Base-by-base conservation (phyloP, 306 rosid species). In the Cicer chorassanicum region DNA sequence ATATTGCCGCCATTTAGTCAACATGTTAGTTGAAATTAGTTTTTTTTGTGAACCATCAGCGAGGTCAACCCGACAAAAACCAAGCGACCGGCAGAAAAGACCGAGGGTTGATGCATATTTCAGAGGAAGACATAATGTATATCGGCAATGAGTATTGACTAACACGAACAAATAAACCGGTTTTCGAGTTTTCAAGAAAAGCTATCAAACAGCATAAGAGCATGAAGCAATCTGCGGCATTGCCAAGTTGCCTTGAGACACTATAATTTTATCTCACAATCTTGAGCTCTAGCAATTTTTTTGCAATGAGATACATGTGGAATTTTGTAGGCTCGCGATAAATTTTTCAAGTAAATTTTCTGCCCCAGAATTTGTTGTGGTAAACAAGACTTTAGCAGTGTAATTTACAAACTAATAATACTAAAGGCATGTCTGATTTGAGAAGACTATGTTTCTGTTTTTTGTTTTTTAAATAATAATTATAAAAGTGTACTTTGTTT, bases 21-120 rank as follows among this genome's bases (percentile, higher is more conserved):
- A 41, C 34, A 34, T 34, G 13, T 11, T 11, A 49, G 57, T 45
- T 29, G 43, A 81, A 54, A n/a, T 59, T 39, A 3, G 1, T 41
- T 49, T 18, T 34, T 69, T 12, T 5, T 73, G 55, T 73, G 41
- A 81, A 16, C 76, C 63, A 80, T 77, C 89, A 93, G 96, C 90
- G 89, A 53, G 98, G 97, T 75, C 91, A 87, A 65, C 89, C 92
- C 0, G 93, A 89, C 39, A 82, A 79, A 81, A 76, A 68, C 45
- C 93, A 81, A 76, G 62, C 18, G 11, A 79, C 57, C 18, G 38
- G 61, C 16, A 84, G 76, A 83, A 87, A 74, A 75, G 92, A 89
- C 44, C 67, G 87, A 16, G 97, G 97, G 57, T 85, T 62, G 73
- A 89, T 88, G 96, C 80, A 91, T 9, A 91, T 89, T 70, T 62